Base-by-base conservation (phyloP, 768 basidiomycete genomes). In the Lactifluus subvellereus region DNA sequence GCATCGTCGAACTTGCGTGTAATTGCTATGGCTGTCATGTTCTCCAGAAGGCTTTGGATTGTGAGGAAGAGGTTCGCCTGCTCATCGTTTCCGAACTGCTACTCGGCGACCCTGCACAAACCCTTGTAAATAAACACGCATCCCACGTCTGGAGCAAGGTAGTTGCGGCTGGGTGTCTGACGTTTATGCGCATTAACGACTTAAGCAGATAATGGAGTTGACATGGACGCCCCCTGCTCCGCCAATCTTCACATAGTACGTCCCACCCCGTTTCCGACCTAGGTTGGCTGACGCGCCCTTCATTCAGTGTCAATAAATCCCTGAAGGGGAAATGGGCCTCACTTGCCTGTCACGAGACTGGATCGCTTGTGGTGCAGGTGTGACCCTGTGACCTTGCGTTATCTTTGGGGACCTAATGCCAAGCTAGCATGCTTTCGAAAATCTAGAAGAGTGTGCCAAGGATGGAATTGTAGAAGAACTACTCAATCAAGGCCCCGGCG, bases 131-230 rank as follows among this genome's bases (percentile, higher is more conserved):
- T 73, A 94, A 94, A 72, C 91, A 94, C 71, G 90, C 91, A 1
- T 91, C 89, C 53, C 91, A 94, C 71, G 91, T 94, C 37, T 94
- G 91, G 91, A 91, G 89, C 75, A 93, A 93, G 80, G 89, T 89
- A 45, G 13, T 30, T 50, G 11, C 18, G 27, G 35, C 33, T 22
- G 61, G 30, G 22, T 67, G 30, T 20, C 38, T 47, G 42, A 42
- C 20, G 51, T 42, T 55, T 52, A 38, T 69, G 64, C 68, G 22
- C 11, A n/a, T 48, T 43, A 3, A 33, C 27, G 27, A 50, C 14
- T 35, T 10, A 18, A 22, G 16, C 56, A 91, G 87, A 91, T 94
- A 69, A 94, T 94, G 91, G 91, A 94, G 72, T 74, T 94, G 38
- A 87, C 85, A 5, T 94, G 91, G 91, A 88, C 88, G 2, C 80